Evolutionary conservation across 2,329 filamentous ascomycete species (phyloP), one percentile per base, ranked within the genome.

Genomic region (Scedosporium boydii): DNA sequence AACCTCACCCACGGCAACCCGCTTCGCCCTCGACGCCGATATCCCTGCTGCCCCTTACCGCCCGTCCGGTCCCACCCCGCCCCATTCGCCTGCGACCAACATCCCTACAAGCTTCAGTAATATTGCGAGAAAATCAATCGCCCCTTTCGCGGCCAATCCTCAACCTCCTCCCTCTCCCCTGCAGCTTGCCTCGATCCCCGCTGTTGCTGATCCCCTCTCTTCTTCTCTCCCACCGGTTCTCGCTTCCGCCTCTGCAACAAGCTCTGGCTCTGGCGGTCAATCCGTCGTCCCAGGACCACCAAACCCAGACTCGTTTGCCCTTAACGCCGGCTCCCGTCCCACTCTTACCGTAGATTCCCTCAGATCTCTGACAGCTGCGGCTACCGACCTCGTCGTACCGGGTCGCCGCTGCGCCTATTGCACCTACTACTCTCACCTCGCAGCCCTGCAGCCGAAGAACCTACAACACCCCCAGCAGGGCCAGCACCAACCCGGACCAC

Each of bases 1-100:
- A 27, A 34, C 29, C 4, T 42, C 41, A n/a, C 27, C 56, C 18
- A 12, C 16, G 38, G 27, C 6, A 58, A 3, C 56, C 56, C 56
- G 23, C 56, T 41, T 34, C n/a, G 27, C 14, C 34, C 10, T 38
- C 51, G 23, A 23, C 21, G 14, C 18, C 51, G 51, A 55, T 55
- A 58, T 41, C 55, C 55, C 55, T 58, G 55, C 34, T 58, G 27
- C 12, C 55, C 55, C 55, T 14, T 29, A 29, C 26, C 23, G 51
- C 51, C 21, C 21, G 12, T 34, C 55, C 26, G 27, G 55, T 9
- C 55, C 55, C 55, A 58, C 55, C 23, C 55, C 55, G 55, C 55
- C 55, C 55, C 55, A 58, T 58, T 58, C 55, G 27, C 55, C 55
- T 41, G 29, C 55, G 16, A 41, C 55, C 55, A 58, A 23, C 51